These are phyloP conservation scores for Serendipita vermifera DNA, from an alignment of 768 basidiomycete genomes.

Conservation along the genomic window DNA sequence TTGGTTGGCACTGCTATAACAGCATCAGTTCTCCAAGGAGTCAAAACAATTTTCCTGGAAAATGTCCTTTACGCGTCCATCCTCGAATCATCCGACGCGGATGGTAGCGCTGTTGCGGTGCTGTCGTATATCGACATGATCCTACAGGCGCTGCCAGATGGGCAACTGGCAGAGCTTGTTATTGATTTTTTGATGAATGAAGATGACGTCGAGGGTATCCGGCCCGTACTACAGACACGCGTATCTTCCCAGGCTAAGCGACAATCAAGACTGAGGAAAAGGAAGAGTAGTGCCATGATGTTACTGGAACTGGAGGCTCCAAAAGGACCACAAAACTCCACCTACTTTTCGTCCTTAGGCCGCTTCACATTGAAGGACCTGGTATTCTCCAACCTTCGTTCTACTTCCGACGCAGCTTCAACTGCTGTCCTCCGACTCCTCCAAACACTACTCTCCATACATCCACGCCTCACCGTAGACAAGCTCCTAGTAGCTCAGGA, in stretches of 20 bases:
- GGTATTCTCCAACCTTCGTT: constrained; percentile 63
- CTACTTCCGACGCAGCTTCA: constrained; percentile 46
- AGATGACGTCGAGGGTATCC: constrained; percentile 52
- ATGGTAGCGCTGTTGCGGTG: constrained; percentile 94
- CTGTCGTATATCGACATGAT: constrained; percentile 90
- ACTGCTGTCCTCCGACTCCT: constrained; percentile 73
- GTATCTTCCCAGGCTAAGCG: constrained; percentile 25
- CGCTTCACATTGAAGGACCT: constrained; percentile 89
- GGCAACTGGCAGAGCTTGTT: constrained; percentile 54
- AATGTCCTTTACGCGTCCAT: constrained; percentile 89
- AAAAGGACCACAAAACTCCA: constrained; percentile 47
- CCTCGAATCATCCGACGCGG: constrained; percentile 79
- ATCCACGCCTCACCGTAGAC: constrained; percentile 51
- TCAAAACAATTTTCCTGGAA: constrained; percentile 77
- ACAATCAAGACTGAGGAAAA: constrained; percentile 36
- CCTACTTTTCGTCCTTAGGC: constrained; percentile 77
- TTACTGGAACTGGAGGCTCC: constrained; percentile 77
- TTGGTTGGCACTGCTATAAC: constrained; percentile 71
- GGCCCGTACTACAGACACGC: constrained; percentile 32
- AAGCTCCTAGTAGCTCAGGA: constrained; percentile 36
- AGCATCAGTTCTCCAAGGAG: constrained; percentile 67
- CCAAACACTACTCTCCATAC: constrained; percentile 55
- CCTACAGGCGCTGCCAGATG: constrained; percentile 58
- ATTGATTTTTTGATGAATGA: constrained; percentile 74
- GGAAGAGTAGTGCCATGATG: constrained; percentile 85